These are phyloP conservation scores for Cryptococcus hybrid DNA, from an alignment of 1,284 basidiomycete species.

Conservation along the genomic window DNA sequence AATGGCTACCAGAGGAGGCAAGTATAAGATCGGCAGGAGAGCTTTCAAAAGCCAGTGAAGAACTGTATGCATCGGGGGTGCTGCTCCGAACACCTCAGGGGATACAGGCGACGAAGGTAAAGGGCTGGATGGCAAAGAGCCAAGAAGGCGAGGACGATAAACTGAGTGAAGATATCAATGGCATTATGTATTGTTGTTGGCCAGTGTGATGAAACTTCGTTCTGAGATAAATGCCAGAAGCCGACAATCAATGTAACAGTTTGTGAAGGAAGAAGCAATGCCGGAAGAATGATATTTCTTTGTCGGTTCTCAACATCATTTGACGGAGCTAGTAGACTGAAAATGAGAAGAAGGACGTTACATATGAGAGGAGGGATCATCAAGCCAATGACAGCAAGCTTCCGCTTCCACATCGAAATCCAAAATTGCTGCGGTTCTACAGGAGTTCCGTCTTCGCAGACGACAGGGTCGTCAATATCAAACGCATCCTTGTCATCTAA, in stretches of 20 bases:
- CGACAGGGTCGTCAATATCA: slow-evolving; percentile 68
- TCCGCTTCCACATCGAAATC: slow-evolving; percentile 22
- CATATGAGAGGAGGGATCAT: slow-evolving; percentile 27
- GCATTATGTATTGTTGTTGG: slow-evolving; percentile 66
- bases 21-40: slow-evolving; percentile 52
- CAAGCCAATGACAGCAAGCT: slow-evolving; percentile 34
- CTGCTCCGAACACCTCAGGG: slow-evolving; percentile 10
- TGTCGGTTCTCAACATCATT: slow-evolving; percentile 4
- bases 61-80: slow-evolving; percentile 7
- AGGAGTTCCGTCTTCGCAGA: slow-evolving; percentile 70
- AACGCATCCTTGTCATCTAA: slow-evolving; percentile 63
- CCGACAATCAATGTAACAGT: slow-evolving; percentile 62
- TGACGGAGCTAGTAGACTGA: slow-evolving; percentile 26
- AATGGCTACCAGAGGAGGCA: slow-evolving; percentile 51
- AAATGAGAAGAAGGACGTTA: slow-evolving; percentile 29
- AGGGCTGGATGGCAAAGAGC: slow-evolving; percentile 42
- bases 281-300: slow-evolving; percentile 24
- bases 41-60: slow-evolving; percentile 6
- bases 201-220: slow-evolving; percentile 58
- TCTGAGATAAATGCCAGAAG: slow-evolving; percentile 57
- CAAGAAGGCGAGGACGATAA: slow-evolving; percentile 51
- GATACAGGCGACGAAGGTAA: slow-evolving; percentile 21
- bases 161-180: slow-evolving; percentile 58
- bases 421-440: slow-evolving; percentile 71
- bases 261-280: slow-evolving; percentile 60